Conservation (phyloP, 2,329 filamentous ascomycete species). For the Venturiaceae sp. region DNA sequence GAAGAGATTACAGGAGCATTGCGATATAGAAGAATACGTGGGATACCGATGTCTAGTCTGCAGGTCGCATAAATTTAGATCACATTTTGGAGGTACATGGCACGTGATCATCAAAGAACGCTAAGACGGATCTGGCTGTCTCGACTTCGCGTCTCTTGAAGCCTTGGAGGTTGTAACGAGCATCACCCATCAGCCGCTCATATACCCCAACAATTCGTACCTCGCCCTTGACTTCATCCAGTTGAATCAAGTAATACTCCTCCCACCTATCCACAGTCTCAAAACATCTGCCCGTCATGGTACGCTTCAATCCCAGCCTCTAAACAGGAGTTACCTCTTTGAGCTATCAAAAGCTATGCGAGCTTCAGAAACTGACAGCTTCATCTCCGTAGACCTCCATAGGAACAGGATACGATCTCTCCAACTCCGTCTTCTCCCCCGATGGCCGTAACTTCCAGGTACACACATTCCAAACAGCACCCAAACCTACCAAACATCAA, state of each 20-base stretch:
- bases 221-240: not conserved
- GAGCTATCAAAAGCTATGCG: not conserved
- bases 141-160: not conserved
- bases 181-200: not conserved
- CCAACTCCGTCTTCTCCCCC: conserved; percentile 98
- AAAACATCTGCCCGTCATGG: not conserved
- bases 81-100: not conserved
- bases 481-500: not conserved
- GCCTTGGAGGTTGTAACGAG: not conserved
- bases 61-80: too few relatives aligned
- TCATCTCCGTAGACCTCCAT: conserved; percentile 71
- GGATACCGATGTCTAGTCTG: too few relatives aligned
- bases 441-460: conserved; percentile 99
- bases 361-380: not conserved
- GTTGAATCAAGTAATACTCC: not conserved
- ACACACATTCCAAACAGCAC: conserved; percentile 9
- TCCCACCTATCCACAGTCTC: not conserved
- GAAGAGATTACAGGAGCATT: too few relatives aligned
- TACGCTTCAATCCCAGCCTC: not conserved
- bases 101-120: not conserved
- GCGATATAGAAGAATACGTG: too few relatives aligned
- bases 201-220: not conserved
- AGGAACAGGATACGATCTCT: conserved; percentile 98
- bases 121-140: too few relatives aligned
- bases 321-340: not conserved